Conservation (phyloP, 495 filamentous ascomycete species). For the Penicillium verhagenii region DNA sequence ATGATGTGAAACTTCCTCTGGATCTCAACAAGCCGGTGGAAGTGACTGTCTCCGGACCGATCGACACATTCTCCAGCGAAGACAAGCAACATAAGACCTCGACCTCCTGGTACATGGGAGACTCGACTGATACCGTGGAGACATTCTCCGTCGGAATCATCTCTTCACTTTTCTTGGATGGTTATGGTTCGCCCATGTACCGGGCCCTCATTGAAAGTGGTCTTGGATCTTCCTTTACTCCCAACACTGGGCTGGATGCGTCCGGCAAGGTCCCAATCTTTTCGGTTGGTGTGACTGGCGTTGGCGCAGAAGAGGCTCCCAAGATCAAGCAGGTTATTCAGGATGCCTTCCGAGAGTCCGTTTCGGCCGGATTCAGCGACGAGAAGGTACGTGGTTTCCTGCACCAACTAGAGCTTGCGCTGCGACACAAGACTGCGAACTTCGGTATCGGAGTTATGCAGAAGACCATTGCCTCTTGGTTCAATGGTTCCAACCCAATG, state of each 20-base stretch:
- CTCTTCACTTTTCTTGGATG: conserved; percentile 80
- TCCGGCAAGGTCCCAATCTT: conserved; percentile 76
- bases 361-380: conserved; percentile 75
- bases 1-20: conserved; percentile 72
- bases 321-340: conserved; percentile 72
- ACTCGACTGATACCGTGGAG: conserved; percentile 77
- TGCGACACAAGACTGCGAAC: conserved; percentile 93
- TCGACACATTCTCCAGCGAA: conserved; percentile 82
- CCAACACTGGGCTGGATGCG: conserved; percentile 87
- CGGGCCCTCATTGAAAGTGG: conserved; percentile 87
- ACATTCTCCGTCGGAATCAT: conserved; percentile 80
- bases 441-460: conserved; percentile 92
- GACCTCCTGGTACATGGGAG: conserved; percentile 85
- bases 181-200: conserved; percentile 94
- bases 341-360: conserved; percentile 62
- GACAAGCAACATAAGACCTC: conserved; percentile 92
- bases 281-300: conserved; percentile 85
- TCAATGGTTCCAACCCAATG: conserved; percentile 91
- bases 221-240: conserved; percentile 86
- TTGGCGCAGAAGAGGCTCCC: conserved; percentile 72
- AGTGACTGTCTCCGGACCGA: conserved; percentile 73
- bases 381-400: conserved; percentile 90
- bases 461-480: conserved; percentile 84
- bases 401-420: conserved; percentile 83
- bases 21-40: conserved; percentile 62